phyloP scores from a whole-genome alignment of 139 green algal genomes.

The Chlorella sorokiniana region DNA sequence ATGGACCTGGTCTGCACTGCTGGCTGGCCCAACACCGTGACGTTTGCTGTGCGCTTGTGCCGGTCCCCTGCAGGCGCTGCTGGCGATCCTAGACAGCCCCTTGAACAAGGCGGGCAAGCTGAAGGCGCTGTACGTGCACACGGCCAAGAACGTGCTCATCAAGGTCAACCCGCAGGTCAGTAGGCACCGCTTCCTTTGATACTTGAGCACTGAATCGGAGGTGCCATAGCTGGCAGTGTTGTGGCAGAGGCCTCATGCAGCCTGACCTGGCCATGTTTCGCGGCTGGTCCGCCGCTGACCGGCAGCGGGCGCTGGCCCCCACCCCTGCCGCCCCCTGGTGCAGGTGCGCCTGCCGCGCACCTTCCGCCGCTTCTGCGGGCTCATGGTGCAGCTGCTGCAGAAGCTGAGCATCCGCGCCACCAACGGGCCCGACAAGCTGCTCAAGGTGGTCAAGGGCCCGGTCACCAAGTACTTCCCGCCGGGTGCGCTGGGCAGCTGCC shows the following conservation, averaged over 20 bases:
- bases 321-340: not conserved
- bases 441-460: constrained; percentile 92
- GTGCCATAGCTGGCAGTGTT: too few species aligned
- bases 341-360: constrained; percentile 93
- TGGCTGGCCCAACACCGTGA: too few species aligned
- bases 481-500: constrained; percentile 19
- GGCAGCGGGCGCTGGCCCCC: too few species aligned
- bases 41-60: too few species aligned
- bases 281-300: too few species aligned
- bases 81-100: constrained; percentile 94
- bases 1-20: not conserved
- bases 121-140: constrained; percentile 91
- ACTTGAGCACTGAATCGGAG: too few species aligned
- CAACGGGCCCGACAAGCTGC: constrained; percentile 95
- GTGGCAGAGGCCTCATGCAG: too few species aligned
- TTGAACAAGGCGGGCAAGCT: constrained; percentile 93
- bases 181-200: not conserved
- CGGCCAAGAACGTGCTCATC: constrained; percentile 93
- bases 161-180: constrained; percentile 76
- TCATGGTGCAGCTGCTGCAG: constrained; percentile 98
- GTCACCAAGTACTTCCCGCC: constrained; percentile 86
- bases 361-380: constrained; percentile 93
- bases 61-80: constrained; percentile 70
- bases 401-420: constrained; percentile 95
- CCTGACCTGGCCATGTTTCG: not conserved